A percentile compares a stretch with the other conserved stretches of the same genome.
phyloP scores from a whole-genome alignment of 495 filamentous ascomycete genomes.

The Talaromyces ruber region DNA sequence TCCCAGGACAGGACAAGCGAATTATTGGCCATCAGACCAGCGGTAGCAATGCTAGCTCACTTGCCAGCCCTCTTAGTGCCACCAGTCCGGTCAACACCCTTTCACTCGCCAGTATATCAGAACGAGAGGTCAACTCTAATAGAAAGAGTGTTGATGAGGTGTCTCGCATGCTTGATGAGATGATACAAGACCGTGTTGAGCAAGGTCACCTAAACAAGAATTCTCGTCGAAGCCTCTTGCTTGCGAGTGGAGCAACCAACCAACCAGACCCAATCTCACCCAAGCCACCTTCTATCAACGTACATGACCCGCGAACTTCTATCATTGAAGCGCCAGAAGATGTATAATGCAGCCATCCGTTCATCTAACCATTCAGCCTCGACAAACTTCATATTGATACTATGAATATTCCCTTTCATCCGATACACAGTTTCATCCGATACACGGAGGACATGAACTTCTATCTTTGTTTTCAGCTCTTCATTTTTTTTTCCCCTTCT shows the following conservation, averaged over 20 bases:
- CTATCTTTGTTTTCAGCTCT: constrained; percentile 8
- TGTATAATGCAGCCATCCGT: background rate
- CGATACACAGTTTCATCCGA: background rate
- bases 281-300: constrained; percentile 15
- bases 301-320: constrained; percentile 8
- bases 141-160: constrained; percentile 77
- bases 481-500: constrained; percentile 11
- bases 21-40: constrained; percentile 25
- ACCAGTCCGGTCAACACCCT: constrained; percentile 17
- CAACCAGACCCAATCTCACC: constrained; percentile 22
- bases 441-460: background rate
- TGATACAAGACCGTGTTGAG: constrained; percentile 84
- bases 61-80: constrained; percentile 11
- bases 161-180: constrained; percentile 83
- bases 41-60: constrained; percentile 20
- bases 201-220: constrained; percentile 55
- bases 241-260: constrained; percentile 23
- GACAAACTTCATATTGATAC: background rate
- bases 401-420: background rate
- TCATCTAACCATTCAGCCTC: background rate
- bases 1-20: constrained; percentile 23
- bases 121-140: constrained; percentile 34
- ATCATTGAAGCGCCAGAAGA: constrained; percentile 9
- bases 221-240: constrained; percentile 44
- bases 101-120: constrained; percentile 14